Conservation (phyloP, 768 basidiomycete species). For the Psilocybe azurescens region DNA sequence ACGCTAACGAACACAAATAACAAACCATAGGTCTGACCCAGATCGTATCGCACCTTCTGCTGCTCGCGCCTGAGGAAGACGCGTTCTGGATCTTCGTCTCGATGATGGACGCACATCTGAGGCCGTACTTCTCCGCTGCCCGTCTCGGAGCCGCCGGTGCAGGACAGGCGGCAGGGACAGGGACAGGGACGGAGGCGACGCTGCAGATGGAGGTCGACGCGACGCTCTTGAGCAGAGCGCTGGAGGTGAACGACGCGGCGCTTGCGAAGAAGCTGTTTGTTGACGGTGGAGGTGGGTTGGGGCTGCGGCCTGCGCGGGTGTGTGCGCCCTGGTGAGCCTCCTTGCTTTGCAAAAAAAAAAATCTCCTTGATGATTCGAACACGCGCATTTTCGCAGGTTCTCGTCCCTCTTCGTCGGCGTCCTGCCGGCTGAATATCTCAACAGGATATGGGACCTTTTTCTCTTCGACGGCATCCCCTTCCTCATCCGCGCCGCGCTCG, state of each 20-base stretch:
- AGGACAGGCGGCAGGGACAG: too few species aligned
- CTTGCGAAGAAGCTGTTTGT: slow-evolving; percentile 72
- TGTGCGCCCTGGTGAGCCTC: slow-evolving; percentile 66
- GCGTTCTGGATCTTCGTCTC: slow-evolving; percentile 92
- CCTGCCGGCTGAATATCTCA: slow-evolving; percentile 67
- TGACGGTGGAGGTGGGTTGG: slow-evolving; percentile 47
- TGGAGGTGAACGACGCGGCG: slow-evolving; percentile 65
- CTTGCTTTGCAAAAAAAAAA: background rate
- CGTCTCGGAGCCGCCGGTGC: too few species aligned
- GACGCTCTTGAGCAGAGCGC: slow-evolving; percentile 66
- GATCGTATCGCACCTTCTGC: slow-evolving; percentile 73
- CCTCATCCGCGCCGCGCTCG: slow-evolving; percentile 76
- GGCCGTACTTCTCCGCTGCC: slow-evolving; percentile 69
- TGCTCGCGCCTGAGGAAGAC: slow-evolving; percentile 85
- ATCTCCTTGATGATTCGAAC: too few species aligned
- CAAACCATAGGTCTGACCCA: slow-evolving; percentile 59
- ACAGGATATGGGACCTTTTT: slow-evolving; percentile 85
- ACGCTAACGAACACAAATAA: too few species aligned
- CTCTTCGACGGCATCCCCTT: slow-evolving; percentile 79
- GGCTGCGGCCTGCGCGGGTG: slow-evolving; percentile 58
- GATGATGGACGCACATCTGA: slow-evolving; percentile 84
- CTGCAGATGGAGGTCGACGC: slow-evolving; percentile 81
- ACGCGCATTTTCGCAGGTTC: slow-evolving; percentile 53
- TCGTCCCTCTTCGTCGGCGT: slow-evolving; percentile 71
- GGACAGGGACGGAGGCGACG: background rate